Evolutionary conservation across 164 flowering plant species (phyloP).

Genomic region (Stephania japonica): DNA sequence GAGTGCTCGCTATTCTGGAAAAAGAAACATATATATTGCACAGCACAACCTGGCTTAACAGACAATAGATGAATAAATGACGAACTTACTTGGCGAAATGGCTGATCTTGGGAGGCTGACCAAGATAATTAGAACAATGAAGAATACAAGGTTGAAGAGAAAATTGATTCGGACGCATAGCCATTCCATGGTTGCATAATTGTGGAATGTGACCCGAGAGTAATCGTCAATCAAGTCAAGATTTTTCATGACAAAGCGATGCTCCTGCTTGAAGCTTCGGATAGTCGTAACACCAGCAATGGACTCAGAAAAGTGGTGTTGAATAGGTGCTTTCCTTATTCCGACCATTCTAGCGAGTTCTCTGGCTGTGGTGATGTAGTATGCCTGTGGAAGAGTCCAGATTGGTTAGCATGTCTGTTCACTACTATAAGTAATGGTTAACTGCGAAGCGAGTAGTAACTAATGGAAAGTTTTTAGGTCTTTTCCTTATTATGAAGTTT

Average conservation of each 20-base stretch:
- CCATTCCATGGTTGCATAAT: slow-evolving; percentile 80
- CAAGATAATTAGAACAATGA: slow-evolving; percentile 61
- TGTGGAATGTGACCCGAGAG: slow-evolving; percentile 64
- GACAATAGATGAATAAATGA: slow-evolving; percentile 1
- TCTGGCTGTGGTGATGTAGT: slow-evolving; percentile 78
- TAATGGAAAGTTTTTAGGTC: no score
- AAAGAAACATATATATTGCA: not conserved
- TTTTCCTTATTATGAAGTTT: no score
- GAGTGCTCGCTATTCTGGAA: not conserved
- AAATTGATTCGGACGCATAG: slow-evolving; percentile 66
- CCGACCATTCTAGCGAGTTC: slow-evolving; percentile 84
- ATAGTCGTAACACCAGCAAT: slow-evolving; percentile 58
- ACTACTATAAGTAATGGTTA: not conserved
- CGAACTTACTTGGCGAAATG: slow-evolving; percentile 69
- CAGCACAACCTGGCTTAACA: not conserved
- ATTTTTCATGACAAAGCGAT: slow-evolving; percentile 40
- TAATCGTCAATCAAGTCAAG: slow-evolving; percentile 53
- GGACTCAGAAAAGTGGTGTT: slow-evolving; percentile 77
- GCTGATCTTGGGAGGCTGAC: slow-evolving; percentile 63
- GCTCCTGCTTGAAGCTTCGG: slow-evolving; percentile 66
- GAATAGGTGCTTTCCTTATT: slow-evolving; percentile 55
- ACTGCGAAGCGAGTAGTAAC: not conserved
- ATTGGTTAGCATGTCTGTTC: not conserved
- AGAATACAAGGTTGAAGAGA: slow-evolving; percentile 71
- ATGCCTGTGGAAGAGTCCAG: slow-evolving; percentile 34